Conservation (phyloP, 805 yeast genomes). For the Kodamaea leandrae region DNA sequence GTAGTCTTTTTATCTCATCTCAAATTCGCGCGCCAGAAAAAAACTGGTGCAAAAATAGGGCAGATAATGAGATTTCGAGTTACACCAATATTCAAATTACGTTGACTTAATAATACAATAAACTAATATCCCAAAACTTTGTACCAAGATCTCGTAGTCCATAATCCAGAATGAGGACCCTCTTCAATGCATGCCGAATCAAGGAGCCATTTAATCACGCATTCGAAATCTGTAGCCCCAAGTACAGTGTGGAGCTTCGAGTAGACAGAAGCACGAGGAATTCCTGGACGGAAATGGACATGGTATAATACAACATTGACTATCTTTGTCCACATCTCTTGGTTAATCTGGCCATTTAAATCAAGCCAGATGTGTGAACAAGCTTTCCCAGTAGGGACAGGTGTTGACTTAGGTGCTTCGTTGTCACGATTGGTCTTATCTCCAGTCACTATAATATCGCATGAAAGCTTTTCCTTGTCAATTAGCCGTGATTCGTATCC, state of each 20-base stretch:
- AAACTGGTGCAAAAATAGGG: background rate
- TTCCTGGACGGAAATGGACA: conserved; percentile 38
- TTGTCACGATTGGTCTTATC: background rate
- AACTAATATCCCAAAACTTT: conserved; percentile 30
- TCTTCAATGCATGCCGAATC: conserved; percentile 34
- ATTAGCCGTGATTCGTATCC: conserved; percentile 76
- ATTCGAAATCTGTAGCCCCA: conserved; percentile 25
- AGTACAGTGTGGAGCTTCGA: conserved; percentile 29
- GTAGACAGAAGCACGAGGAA: conserved; percentile 21
- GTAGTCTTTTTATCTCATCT: conserved; percentile 11
- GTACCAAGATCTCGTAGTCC: conserved; percentile 49
- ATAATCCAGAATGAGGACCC: conserved; percentile 38
- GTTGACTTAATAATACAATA: background rate
- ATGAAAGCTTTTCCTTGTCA: conserved; percentile 64
- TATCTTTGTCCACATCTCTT: conserved; percentile 57
- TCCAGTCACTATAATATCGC: conserved; percentile 52
- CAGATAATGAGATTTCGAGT: background rate
- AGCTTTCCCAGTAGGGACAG: conserved; percentile 59
- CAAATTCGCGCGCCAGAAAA: conserved; percentile 2
- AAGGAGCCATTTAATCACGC: conserved; percentile 40
- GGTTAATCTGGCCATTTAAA: conserved; percentile 57
- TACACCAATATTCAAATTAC: background rate
- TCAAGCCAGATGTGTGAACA: conserved; percentile 75
- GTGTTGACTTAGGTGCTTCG: conserved; percentile 16
- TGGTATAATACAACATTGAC: conserved; percentile 43